Conservation (phyloP, 1,284 basidiomycete genomes). For the Heterobasidion occidentale region DNA sequence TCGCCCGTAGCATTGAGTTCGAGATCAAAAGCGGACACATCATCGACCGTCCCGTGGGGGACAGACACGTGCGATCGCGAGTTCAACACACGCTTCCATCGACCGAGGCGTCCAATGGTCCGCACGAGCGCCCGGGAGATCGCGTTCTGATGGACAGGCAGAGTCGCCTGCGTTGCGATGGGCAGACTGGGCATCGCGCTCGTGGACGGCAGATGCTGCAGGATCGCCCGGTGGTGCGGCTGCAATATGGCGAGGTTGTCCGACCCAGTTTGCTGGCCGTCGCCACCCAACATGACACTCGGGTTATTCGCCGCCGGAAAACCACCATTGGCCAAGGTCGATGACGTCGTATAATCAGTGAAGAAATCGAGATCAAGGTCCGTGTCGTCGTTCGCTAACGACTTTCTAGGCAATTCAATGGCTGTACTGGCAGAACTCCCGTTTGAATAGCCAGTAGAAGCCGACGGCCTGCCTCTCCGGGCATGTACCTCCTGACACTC, state of each 20-base stretch:
- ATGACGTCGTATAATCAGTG: constrained; percentile 28
- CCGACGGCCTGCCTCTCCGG: constrained; percentile 7
- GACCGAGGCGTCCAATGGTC: constrained; percentile 72
- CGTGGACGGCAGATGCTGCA: constrained; percentile 24
- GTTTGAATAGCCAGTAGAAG: neutral
- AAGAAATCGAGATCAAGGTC: constrained; percentile 72
- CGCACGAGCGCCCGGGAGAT: constrained; percentile 73
- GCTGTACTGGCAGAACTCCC: neutral
- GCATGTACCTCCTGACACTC: constrained; percentile 69
- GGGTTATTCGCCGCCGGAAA: constrained; percentile 8
- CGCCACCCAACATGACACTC: constrained; percentile 6
- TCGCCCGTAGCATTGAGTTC: constrained; percentile 52
- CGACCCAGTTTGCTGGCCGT: constrained; percentile 10
- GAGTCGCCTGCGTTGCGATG: constrained; percentile 30
- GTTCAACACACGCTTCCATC: constrained; percentile 75
- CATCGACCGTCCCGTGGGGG: constrained; percentile 37
- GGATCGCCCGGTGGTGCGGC: constrained; percentile 35
- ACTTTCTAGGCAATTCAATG: constrained; percentile 14
- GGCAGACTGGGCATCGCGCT: constrained; percentile 18
- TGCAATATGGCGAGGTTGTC: constrained; percentile 22
- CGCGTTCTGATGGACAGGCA: constrained; percentile 54
- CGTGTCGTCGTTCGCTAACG: constrained; percentile 45
- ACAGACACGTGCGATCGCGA: constrained; percentile 32
- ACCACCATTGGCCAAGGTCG: neutral
- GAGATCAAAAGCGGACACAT: constrained; percentile 61